Conservation (phyloP, 1,139 yeast genomes). For the Hyphopichia pseudoburtonii region DNA sequence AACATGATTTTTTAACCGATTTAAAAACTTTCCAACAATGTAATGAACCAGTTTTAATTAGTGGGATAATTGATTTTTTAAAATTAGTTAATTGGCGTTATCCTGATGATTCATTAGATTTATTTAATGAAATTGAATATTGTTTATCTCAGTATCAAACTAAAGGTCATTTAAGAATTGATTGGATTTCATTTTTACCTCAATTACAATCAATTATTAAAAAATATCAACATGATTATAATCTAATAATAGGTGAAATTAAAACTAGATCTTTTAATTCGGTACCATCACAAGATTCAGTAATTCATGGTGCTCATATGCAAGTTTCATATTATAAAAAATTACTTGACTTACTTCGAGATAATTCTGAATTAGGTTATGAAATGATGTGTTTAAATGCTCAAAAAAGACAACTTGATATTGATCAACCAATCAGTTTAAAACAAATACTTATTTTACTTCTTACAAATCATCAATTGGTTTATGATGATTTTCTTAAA, state of each 20-base stretch:
- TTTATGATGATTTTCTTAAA: conserved; percentile 42
- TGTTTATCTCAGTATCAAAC: background rate
- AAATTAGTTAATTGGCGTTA: too few relatives aligned
- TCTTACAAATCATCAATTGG: conserved; percentile 31
- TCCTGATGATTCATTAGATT: conserved; percentile 16
- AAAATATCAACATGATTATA: conserved; percentile 15
- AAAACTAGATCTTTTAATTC: conserved; percentile 50
- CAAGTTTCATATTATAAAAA: conserved; percentile 60
- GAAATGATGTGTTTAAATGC: conserved; percentile 46
- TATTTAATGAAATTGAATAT: conserved; percentile 20
- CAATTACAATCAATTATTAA: conserved; percentile 16
- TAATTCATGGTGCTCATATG: conserved; percentile 46
- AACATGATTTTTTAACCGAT: conserved; percentile 21
- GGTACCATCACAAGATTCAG: conserved; percentile 49
- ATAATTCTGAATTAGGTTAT: conserved; percentile 22
- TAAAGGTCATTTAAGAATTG: conserved; percentile 12
- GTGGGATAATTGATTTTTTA: conserved; percentile 65
- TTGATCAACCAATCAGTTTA: conserved; percentile 50
- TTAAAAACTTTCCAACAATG: conserved; percentile 1
- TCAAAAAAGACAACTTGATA: conserved; percentile 39
- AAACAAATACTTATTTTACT: conserved; percentile 35
- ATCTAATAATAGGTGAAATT: conserved; percentile 49
- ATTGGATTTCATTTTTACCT: conserved; percentile 21
- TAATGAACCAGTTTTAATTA: conserved; percentile 39
- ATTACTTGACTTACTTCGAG: conserved; percentile 38